phyloP scores from a whole-genome alignment of 225 moss, liverwort and hornwort genomes.

The Asterella californica region DNA sequence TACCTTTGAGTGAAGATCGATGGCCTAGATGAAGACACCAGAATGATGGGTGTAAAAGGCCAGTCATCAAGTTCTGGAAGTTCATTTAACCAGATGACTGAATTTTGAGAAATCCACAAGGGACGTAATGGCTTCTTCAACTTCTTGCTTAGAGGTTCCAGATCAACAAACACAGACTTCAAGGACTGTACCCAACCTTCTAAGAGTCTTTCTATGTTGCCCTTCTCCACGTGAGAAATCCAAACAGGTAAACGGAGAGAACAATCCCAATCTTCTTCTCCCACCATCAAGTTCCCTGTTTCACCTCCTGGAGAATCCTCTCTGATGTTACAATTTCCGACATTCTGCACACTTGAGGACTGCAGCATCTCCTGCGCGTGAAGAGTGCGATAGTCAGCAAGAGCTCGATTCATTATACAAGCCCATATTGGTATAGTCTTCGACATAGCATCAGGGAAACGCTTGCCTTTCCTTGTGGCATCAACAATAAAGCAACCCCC shows the following conservation, averaged over 20 bases:
- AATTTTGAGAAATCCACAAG: constrained; percentile 84
- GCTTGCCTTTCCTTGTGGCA: constrained; percentile 97
- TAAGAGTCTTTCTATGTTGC: constrained; percentile 60
- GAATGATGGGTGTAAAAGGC: constrained; percentile 76
- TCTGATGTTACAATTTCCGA: constrained; percentile 9
- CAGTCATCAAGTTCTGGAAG: constrained; percentile 64
- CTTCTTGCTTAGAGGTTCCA: constrained; percentile 45
- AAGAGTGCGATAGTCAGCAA: constrained; percentile 52
- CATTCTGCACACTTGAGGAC: background rate
- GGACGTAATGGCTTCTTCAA: constrained; percentile 77
- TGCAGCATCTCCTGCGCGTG: constrained; percentile 35
- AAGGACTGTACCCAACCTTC: constrained; percentile 66
- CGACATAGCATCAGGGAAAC: constrained; percentile 94
- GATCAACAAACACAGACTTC: constrained; percentile 57
- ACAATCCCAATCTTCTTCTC: constrained; percentile 59
- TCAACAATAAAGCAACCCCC: constrained; percentile 90
- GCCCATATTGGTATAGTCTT: constrained; percentile 95
- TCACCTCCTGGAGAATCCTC: background rate
- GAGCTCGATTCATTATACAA: constrained; percentile 80
- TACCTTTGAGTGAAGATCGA: constrained; percentile 58
- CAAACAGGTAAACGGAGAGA: constrained; percentile 73
- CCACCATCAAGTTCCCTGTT: background rate
- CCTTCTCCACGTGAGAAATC: constrained; percentile 83
- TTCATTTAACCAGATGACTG: constrained; percentile 89
- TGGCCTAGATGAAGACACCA: constrained; percentile 77